Percentiles rank a stretch among this genome's conserved stretches.
Conservation (phyloP, 352 stramenopile genomes). For the Thalassiosira hispida region DNA sequence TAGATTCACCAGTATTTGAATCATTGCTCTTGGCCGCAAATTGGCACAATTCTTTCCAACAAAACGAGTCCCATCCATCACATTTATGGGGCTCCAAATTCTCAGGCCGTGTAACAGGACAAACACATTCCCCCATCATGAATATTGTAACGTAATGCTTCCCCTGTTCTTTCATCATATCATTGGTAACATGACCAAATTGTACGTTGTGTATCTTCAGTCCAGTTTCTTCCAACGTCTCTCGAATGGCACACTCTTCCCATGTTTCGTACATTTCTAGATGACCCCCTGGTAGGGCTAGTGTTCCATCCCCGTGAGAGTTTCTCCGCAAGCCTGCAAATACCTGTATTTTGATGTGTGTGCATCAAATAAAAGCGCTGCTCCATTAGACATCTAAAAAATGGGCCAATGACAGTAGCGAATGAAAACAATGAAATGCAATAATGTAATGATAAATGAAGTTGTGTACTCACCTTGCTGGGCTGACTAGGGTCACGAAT, state of each 20-base stretch:
- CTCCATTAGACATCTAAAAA: not conserved
- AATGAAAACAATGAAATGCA: no score
- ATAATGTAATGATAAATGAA: no score
- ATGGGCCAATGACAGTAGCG: no score
- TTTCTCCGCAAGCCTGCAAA: slow-evolving; percentile 79
- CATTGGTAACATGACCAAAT: slow-evolving; percentile 81
- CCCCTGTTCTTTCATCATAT: slow-evolving; percentile 71
- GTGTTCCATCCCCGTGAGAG: slow-evolving; percentile 56
- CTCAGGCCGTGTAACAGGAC: slow-evolving; percentile 12
- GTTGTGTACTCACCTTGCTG: slow-evolving; percentile 38
- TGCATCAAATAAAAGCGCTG: not conserved
- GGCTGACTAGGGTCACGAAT: slow-evolving; percentile 62
- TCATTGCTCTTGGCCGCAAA: slow-evolving; percentile 17
- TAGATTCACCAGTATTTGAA: slow-evolving; percentile 1
- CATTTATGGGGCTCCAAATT: slow-evolving; percentile 84
- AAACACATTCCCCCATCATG: slow-evolving; percentile 64
- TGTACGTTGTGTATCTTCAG: slow-evolving; percentile 60
- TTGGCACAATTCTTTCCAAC: slow-evolving; percentile 68
- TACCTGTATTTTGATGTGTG: slow-evolving; percentile 23
- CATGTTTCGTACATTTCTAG: slow-evolving; percentile 85
- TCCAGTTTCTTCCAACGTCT: slow-evolving; percentile 84
- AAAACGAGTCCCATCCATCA: slow-evolving; percentile 77
- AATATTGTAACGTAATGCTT: slow-evolving; percentile 86
- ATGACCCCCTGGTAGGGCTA: slow-evolving; percentile 74
- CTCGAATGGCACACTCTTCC: slow-evolving; percentile 78